Conservation (phyloP, 352 stramenopile genomes). For the Phytophthora brassicae region DNA sequence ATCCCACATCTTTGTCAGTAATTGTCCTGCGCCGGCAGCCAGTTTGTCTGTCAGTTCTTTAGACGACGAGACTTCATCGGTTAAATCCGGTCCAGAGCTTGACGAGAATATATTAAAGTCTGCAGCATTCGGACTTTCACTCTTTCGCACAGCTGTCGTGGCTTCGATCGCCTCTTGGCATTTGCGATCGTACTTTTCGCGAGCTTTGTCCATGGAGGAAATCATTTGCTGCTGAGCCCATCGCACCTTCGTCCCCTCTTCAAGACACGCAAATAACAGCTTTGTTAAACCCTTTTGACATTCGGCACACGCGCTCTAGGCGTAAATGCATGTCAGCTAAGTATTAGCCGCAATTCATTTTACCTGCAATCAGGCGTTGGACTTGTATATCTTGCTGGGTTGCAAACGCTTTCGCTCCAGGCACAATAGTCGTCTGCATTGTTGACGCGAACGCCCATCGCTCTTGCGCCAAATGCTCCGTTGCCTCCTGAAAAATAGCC, state of each 20-base stretch:
- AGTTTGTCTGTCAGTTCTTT: constrained; percentile 70
- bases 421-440: constrained; percentile 62
- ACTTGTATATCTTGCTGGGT: constrained; percentile 76
- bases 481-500: constrained; percentile 53
- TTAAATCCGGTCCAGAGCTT: constrained; percentile 5
- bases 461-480: constrained; percentile 52
- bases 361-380: constrained; percentile 71
- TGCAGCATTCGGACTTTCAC: constrained; percentile 16
- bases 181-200: constrained; percentile 79
- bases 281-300: constrained; percentile 6
- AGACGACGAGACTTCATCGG: constrained; percentile 32
- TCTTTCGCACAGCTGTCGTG: constrained; percentile 35
- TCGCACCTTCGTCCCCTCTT: constrained; percentile 76
- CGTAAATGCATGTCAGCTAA: neutral
- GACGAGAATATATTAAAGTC: constrained; percentile 10
- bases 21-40: constrained; percentile 50
- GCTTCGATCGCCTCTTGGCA: constrained; percentile 70
- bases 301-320: neutral
- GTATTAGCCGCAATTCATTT: too few relatives aligned
- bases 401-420: constrained; percentile 65
- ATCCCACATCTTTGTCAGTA: constrained; percentile 86
- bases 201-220: constrained; percentile 63
- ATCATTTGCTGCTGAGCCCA: constrained; percentile 63
- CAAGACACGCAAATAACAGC: neutral
- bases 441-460: constrained; percentile 60